Conservation (phyloP, 2,329 filamentous ascomycete species). For the Hypoxylon sp. region DNA sequence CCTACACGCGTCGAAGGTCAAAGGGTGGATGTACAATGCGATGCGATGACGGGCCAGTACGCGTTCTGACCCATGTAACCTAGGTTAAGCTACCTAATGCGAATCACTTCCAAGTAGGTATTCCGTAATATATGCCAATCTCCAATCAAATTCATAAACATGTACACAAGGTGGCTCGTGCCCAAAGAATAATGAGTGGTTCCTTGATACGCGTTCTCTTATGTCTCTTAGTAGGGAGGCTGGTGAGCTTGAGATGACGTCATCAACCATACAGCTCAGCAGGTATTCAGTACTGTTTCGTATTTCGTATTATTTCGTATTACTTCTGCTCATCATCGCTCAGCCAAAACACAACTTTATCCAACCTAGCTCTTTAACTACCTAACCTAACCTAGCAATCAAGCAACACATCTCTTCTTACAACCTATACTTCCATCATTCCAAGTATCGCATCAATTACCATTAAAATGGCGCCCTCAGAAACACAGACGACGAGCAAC, state of each 20-base stretch:
- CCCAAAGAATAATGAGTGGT: neutral
- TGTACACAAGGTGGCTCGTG: no score
- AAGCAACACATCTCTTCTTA: neutral
- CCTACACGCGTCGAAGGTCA: neutral
- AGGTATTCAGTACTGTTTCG: no score
- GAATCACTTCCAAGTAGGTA: no score
- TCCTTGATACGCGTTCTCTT: neutral
- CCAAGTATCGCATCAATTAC: neutral
- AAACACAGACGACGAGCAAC: slow-evolving; percentile 14
- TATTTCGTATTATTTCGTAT: neutral
- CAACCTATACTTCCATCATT: neutral
- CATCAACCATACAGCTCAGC: neutral
- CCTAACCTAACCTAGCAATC: neutral
- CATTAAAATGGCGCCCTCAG: slow-evolving; percentile 31
- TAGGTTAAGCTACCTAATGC: no score
- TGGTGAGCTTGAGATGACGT: slow-evolving; percentile 5
- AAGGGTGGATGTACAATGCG: neutral
- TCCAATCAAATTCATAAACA: no score
- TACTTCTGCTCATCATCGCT: neutral
- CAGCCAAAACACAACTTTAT: neutral
- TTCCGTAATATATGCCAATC: no score
- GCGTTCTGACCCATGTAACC: neutral
- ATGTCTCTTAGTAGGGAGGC: neutral
- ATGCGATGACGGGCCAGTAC: no score
- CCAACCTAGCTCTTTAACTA: neutral